Evolutionary conservation across 2,329 filamentous ascomycete genomes (phyloP).

Genomic region (Beauveria asiatica): DNA sequence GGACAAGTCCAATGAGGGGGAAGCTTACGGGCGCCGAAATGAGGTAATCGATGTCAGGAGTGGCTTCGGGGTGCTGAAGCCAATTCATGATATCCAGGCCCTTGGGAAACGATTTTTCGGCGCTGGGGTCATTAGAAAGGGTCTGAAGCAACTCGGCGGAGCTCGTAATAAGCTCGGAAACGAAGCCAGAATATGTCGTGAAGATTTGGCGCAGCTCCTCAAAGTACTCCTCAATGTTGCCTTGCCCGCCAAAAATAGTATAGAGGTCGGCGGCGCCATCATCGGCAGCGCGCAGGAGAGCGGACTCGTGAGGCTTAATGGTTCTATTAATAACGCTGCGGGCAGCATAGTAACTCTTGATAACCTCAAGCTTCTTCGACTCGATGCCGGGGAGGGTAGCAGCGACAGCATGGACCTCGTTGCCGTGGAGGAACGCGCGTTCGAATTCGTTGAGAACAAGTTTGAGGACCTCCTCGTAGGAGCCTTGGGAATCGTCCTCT

Average conservation of each 20-base stretch:
- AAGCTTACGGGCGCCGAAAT: constrained; percentile 93
- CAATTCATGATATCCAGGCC: constrained; percentile 92
- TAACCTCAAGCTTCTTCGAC: constrained; percentile 83
- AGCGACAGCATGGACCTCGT: constrained; percentile 89
- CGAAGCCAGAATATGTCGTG: constrained; percentile 82
- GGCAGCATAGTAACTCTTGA: constrained; percentile 85
- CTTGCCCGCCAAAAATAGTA: constrained; percentile 92
- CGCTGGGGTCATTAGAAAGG: constrained; percentile 72
- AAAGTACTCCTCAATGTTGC: constrained; percentile 99
- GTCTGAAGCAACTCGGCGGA: constrained; percentile 82
- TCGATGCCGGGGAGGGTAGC: constrained; percentile 82
- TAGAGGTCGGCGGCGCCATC: constrained; percentile 81
- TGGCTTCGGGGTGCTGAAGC: constrained; percentile 81
- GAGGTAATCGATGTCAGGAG: constrained; percentile 89
- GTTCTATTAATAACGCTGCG: constrained; percentile 74
- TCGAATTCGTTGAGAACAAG: constrained; percentile 93
- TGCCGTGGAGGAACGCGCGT: constrained; percentile 85
- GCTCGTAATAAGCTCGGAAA: constrained; percentile 72
- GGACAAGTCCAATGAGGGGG: constrained; percentile 89
- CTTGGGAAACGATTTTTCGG: constrained; percentile 93
- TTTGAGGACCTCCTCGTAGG: constrained; percentile 87
- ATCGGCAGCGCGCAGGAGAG: constrained; percentile 77
- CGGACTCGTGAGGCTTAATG: constrained; percentile 89
- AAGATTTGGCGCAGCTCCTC: constrained; percentile 91
- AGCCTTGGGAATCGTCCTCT: constrained; percentile 80